Conservation (phyloP, 2,329 filamentous ascomycete species). For the Bipolaris gigantea region DNA sequence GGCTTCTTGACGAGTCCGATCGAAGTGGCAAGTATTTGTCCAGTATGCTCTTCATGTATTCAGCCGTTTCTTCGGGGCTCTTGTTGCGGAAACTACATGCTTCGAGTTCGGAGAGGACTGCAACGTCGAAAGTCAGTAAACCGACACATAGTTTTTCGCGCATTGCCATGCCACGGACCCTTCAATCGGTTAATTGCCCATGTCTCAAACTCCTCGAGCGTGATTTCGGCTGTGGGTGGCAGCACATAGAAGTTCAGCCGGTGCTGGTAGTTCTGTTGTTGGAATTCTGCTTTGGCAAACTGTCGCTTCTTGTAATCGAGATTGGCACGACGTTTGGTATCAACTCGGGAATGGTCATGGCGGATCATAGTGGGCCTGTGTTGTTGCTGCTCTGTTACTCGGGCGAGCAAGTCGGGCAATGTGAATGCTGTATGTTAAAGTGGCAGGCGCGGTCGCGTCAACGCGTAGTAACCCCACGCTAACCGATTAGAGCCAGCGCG, state of each 20-base stretch:
- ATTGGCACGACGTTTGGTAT: conserved; percentile 72
- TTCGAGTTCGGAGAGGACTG: conserved; percentile 85
- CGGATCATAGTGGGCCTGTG: conserved; percentile 37
- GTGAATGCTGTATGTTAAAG: conserved; percentile 15
- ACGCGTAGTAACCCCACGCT: conserved; percentile 22
- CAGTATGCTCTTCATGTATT: conserved; percentile 82
- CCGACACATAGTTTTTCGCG: rapidly evolving
- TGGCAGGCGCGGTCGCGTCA: conserved; percentile 25
- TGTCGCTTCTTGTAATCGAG: conserved; percentile 83
- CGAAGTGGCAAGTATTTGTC: conserved; percentile 84
- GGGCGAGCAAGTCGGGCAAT: conserved; percentile 7
- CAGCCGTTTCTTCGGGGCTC: conserved; percentile 74
- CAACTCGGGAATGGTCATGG: conserved; percentile 49
- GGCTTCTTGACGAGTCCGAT: conserved; percentile 67
- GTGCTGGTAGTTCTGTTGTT: conserved; percentile 77
- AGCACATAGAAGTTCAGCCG: conserved; percentile 89
- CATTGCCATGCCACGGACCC: conserved; percentile 47
- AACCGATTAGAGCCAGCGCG: conserved; percentile 10
- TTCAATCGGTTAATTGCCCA: conserved; percentile 94
- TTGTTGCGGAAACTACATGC: conserved; percentile 95
- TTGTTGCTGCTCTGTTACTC: conserved; percentile 6
- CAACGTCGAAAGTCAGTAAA: conserved; percentile 8
- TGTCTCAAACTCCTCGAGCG: conserved; percentile 95
- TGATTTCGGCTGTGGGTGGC: conserved; percentile 90
- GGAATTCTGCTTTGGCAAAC: conserved; percentile 76